Percentiles rank a stretch among this genome's conserved stretches.
Conservation (phyloP, 768 basidiomycete species). For the Pisolithus sp. region DNA sequence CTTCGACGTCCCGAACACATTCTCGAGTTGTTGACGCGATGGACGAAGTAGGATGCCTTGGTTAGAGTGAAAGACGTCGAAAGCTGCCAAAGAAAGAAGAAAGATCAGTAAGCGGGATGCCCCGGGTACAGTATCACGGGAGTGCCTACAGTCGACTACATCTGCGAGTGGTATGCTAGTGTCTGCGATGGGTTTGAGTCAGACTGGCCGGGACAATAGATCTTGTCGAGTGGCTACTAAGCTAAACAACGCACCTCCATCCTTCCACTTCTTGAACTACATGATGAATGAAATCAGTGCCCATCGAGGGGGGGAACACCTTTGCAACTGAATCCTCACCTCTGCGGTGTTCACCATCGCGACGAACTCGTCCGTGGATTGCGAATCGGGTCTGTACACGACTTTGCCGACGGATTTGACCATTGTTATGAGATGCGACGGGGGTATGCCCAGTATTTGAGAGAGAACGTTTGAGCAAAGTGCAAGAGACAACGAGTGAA, state of each 20-base stretch:
- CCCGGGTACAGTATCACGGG: background rate
- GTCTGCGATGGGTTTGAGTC: constrained; percentile 11
- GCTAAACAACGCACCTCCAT: constrained; percentile 47
- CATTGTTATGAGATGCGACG: constrained; percentile 24
- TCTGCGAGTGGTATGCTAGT: constrained; percentile 67
- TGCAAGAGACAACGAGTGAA: background rate
- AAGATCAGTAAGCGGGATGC: background rate
- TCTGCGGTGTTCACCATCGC: constrained; percentile 59
- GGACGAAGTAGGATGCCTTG: constrained; percentile 70
- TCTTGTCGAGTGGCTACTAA: constrained; percentile 2
- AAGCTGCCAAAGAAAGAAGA: constrained; percentile 40
- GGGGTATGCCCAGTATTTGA: constrained; percentile 2
- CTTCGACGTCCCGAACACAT: constrained; percentile 56
- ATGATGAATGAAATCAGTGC: constrained; percentile 1
- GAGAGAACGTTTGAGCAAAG: constrained; percentile 1
- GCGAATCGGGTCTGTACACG: constrained; percentile 71
- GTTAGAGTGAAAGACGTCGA: constrained; percentile 58
- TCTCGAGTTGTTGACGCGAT: constrained; percentile 83
- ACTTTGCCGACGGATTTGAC: constrained; percentile 55
- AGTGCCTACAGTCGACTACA: constrained; percentile 71
- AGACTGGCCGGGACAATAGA: constrained; percentile 51
- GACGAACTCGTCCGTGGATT: constrained; percentile 67
- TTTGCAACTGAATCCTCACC: constrained; percentile 35
- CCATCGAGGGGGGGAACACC: background rate
- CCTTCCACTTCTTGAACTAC: constrained; percentile 75